Conservation (phyloP, 192 early-diverging fungal genomes). For the Rhizophlyctis rosea region DNA sequence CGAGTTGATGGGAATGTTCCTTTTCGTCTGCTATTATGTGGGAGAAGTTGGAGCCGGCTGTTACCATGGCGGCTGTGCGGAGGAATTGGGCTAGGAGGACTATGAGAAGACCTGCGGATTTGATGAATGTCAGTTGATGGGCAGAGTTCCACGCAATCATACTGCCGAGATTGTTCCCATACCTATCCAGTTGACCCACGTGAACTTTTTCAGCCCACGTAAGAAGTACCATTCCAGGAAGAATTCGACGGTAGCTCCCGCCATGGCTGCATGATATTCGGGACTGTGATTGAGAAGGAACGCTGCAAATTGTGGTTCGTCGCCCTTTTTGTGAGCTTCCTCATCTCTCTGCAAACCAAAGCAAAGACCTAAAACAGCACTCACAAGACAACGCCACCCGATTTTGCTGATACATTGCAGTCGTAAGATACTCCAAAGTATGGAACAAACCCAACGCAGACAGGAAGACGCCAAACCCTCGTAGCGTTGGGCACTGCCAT, state of each 20-base stretch:
- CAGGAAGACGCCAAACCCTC: constrained; percentile 67
- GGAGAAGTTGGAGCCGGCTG: constrained; percentile 76
- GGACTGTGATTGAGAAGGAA: constrained; percentile 72
- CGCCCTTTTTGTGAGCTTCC: background rate
- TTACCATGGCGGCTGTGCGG: constrained; percentile 84
- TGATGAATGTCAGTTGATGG: no score
- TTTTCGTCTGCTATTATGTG: constrained; percentile 77
- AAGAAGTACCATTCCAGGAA: constrained; percentile 62
- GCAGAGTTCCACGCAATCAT: no score
- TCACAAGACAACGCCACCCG: constrained; percentile 72
- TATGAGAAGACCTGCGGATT: constrained; percentile 54
- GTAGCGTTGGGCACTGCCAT: constrained; percentile 13
- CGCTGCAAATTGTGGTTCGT: no score
- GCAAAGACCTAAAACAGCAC: constrained; percentile 9
- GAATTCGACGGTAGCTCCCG: constrained; percentile 66
- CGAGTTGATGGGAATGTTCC: constrained; percentile 68
- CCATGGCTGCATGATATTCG: constrained; percentile 69
- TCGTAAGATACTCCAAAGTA: constrained; percentile 79
- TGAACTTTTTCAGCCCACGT: constrained; percentile 48
- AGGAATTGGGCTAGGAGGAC: constrained; percentile 70
- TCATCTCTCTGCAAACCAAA: constrained; percentile 14
- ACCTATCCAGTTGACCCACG: constrained; percentile 40
- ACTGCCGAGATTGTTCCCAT: no score
- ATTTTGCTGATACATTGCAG: constrained; percentile 82
- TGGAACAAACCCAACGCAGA: constrained; percentile 73